A percentile compares a stretch with the other conserved stretches of the same genome.
Conservation (phyloP, 345 rosid species). For the Camelina neglecta region DNA sequence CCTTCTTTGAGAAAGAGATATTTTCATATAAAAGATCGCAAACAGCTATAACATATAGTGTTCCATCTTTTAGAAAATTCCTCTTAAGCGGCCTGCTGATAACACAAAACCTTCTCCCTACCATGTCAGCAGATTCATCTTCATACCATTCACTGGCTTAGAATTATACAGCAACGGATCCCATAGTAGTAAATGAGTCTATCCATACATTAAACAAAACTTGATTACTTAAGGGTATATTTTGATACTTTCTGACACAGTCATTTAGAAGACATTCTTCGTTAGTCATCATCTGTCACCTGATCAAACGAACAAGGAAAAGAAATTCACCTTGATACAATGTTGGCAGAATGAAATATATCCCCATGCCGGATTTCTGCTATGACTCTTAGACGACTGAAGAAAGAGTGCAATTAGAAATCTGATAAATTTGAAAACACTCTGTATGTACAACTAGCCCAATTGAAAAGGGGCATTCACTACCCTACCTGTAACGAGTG, state of each 20-base stretch:
- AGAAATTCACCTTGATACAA: slow-evolving; percentile 81
- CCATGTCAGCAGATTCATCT: slow-evolving; percentile 28
- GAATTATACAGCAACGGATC: slow-evolving; percentile 34
- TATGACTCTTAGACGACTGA: slow-evolving; percentile 90
- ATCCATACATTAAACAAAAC: slow-evolving; percentile 33
- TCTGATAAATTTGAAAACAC: not conserved
- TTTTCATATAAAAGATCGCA: not conserved
- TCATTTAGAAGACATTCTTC: slow-evolving; percentile 6
- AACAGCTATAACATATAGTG: not conserved
- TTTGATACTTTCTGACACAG: slow-evolving; percentile 1
- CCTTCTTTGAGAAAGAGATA: not conserved
- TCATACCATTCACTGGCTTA: slow-evolving; percentile 28
- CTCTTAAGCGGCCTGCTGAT: slow-evolving; percentile 8
- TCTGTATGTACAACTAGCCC: slow-evolving; percentile 1
- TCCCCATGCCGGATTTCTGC: slow-evolving; percentile 96
- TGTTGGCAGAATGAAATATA: slow-evolving; percentile 96
- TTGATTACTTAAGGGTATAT: slow-evolving; percentile 8
- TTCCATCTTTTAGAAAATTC: slow-evolving; percentile 19
- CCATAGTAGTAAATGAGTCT: slow-evolving; percentile 34
- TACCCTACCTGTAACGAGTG: slow-evolving; percentile 81
- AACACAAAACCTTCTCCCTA: slow-evolving; percentile 30
- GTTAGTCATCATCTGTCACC: slow-evolving; percentile 14
- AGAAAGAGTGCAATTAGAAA: slow-evolving; percentile 31
- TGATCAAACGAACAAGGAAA: slow-evolving; percentile 28
- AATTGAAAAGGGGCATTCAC: slow-evolving; percentile 21